These are phyloP conservation scores for Nidularia pulvinata DNA, from an alignment of 768 basidiomycete genomes.

Conservation along the genomic window DNA sequence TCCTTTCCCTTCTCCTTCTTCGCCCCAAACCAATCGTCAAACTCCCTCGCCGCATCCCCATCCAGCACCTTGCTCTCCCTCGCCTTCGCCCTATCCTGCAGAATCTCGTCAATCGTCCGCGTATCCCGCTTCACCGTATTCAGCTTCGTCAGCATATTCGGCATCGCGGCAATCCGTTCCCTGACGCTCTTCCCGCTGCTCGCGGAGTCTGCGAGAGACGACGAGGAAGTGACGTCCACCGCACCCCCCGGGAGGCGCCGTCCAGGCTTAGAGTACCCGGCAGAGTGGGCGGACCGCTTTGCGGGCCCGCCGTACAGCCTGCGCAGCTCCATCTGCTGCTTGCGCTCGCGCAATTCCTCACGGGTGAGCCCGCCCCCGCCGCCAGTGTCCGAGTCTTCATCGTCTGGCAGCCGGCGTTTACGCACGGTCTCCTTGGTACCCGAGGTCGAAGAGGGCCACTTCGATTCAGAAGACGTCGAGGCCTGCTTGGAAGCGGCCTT, in stretches of 20 bases:
- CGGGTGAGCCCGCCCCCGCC: slow-evolving; percentile 55
- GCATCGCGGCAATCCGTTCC: slow-evolving; percentile 63
- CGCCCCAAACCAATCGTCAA: slow-evolving; percentile 77
- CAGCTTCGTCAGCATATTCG: slow-evolving; percentile 70
- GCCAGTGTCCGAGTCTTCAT: slow-evolving; percentile 38
- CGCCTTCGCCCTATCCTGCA: slow-evolving; percentile 61
- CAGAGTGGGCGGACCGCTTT: slow-evolving; percentile 30
- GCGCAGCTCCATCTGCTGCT: slow-evolving; percentile 52
- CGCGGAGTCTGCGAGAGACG: slow-evolving; percentile 18
- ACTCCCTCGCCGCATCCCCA: slow-evolving; percentile 74
- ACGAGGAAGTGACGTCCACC: slow-evolving; percentile 44
- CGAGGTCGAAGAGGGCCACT: slow-evolving; percentile 44
- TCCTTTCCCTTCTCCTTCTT: slow-evolving; percentile 63
- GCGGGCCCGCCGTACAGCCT: slow-evolving; percentile 34
- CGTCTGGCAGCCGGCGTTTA: slow-evolving; percentile 34
- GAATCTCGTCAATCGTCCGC: slow-evolving; percentile 82
- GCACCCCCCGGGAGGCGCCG: slow-evolving; percentile 65
- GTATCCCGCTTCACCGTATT: slow-evolving; percentile 78
- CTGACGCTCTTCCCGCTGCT: slow-evolving; percentile 49
- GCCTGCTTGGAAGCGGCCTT: slow-evolving; percentile 36
- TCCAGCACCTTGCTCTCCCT: slow-evolving; percentile 53
- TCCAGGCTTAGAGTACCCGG: slow-evolving; percentile 44
- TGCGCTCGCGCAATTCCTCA: slow-evolving; percentile 76
- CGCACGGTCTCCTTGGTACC: slow-evolving; percentile 35
- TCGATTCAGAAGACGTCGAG: slow-evolving; percentile 16